These are phyloP conservation scores for Backusella luteola DNA, from an alignment of 192 early-diverging fungal genomes.

Conservation along the genomic window DNA sequence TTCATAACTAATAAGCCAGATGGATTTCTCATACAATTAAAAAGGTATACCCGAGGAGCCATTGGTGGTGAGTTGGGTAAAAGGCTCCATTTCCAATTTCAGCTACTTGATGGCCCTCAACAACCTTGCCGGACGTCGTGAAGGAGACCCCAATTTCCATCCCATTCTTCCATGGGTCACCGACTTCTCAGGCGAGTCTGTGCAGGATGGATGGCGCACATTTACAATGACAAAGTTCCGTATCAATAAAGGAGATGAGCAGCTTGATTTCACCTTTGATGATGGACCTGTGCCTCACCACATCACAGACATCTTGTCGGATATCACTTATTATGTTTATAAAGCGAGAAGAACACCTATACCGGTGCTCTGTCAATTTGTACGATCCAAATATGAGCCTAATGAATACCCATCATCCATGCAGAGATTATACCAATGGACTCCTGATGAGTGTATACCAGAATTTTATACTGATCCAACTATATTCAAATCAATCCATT, in stretches of 20 bases:
- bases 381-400: constrained; percentile 65
- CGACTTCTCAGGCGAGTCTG: constrained; percentile 54
- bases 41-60: constrained; percentile 46
- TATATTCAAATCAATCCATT: constrained; percentile 62
- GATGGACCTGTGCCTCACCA: constrained; percentile 67
- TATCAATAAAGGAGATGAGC: constrained; percentile 68
- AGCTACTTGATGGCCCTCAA: constrained; percentile 94
- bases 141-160: constrained; percentile 66
- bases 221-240: constrained; percentile 66
- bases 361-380: constrained; percentile 64
- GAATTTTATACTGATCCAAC: constrained; percentile 68
- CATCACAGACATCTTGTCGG: constrained; percentile 66
- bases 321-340: constrained; percentile 72
- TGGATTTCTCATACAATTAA: background rate
- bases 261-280: constrained; percentile 67
- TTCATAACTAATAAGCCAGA: background rate
- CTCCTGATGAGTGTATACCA: constrained; percentile 73
- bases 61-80: constrained; percentile 68
- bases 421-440: constrained; percentile 63
- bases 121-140: constrained; percentile 69
- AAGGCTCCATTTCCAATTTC: constrained; percentile 87
- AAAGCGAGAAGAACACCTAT: constrained; percentile 62
- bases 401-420: constrained; percentile 67
- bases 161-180: constrained; percentile 71
- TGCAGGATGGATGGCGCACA: constrained; percentile 55